Base-by-base conservation (phyloP, 352 stramenopile species). In the Phytopythium helicoides region DNA sequence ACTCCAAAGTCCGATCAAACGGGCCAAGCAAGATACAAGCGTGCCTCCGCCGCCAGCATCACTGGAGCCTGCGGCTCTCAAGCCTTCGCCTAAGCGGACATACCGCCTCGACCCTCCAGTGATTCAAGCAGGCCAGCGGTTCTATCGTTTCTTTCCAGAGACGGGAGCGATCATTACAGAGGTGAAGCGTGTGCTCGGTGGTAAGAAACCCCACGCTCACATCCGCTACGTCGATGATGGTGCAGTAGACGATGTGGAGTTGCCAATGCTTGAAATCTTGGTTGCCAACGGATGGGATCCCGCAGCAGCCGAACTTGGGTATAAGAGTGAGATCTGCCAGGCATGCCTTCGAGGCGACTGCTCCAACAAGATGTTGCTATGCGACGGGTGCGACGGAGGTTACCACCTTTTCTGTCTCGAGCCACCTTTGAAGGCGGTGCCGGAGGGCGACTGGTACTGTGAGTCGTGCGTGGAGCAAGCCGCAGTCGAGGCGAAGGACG, bases 401-500 rank as follows among this genome's bases (percentile, higher is more conserved):
- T 81, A 91, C 36, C 85, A 94, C 53, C 62, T 89, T 34, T 94
- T 94, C 41, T 94, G 85, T 51, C 66, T 94, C 16, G 66, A 80
- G 22, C 54, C 69, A 8, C 81, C 80, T 6, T 42, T 94, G 18
- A 55, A 57, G 1, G 41, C 76, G 15, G 77, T 93, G 3, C 85
- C 85, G 0, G 50, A 58, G 5, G 85, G 85, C 6, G 83, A 94
- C 45, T 94, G 85, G 85, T 94, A 92, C 47, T 94, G 85, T 37
- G 62, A 76, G 11, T 47, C 66, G 12, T 94, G 85, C 39, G 81
- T 94, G 11, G 52, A 72, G 6, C 80, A 91, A n/a, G 66, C 66
- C 6, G 34, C 19, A 0, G 23, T 31, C 1, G 45, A 51, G 28
- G 45, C 28, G 3, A 51, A 10, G 10, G 72, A 61, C 21, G 60